Evolutionary conservation across 2,329 filamentous ascomycete genomes (phyloP).

Genomic region (Pestalotiopsis sp.): DNA sequence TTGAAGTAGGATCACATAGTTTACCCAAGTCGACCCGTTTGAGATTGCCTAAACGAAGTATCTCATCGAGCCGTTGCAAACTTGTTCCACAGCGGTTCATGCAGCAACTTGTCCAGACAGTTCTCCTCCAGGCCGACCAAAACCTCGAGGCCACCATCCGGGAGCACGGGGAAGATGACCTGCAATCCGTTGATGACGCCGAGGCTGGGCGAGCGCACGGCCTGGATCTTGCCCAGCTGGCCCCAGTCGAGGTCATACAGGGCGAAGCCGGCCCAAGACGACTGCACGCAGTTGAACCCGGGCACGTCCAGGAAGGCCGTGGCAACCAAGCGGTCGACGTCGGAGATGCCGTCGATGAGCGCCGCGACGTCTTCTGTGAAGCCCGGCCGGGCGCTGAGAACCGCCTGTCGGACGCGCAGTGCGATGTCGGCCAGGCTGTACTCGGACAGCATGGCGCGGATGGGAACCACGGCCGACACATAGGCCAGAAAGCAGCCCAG

Average conservation of each 20-base stretch:
- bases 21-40: too few relatives aligned
- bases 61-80: not conserved
- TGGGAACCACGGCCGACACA: not conserved
- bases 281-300: not conserved
- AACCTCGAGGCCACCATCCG: constrained; percentile 4
- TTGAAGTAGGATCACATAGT: too few relatives aligned
- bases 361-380: not conserved
- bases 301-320: not conserved
- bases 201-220: not conserved
- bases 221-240: not conserved
- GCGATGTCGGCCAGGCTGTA: not conserved
- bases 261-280: not conserved
- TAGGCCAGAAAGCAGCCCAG: constrained; percentile 4
- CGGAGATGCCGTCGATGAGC: not conserved
- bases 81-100: constrained; percentile 1
- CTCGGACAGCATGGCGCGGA: not conserved
- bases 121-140: not conserved
- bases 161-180: not conserved
- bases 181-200: constrained; percentile 4
- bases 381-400: not conserved
- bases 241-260: not conserved
- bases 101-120: not conserved
- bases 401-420: not conserved
- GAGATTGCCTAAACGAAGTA: not conserved
- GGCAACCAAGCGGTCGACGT: not conserved